A percentile compares a stretch with the other conserved stretches of the same genome.
phyloP scores from a whole-genome alignment of 2,329 filamentous ascomycete species.

The Penicillium sp. region DNA sequence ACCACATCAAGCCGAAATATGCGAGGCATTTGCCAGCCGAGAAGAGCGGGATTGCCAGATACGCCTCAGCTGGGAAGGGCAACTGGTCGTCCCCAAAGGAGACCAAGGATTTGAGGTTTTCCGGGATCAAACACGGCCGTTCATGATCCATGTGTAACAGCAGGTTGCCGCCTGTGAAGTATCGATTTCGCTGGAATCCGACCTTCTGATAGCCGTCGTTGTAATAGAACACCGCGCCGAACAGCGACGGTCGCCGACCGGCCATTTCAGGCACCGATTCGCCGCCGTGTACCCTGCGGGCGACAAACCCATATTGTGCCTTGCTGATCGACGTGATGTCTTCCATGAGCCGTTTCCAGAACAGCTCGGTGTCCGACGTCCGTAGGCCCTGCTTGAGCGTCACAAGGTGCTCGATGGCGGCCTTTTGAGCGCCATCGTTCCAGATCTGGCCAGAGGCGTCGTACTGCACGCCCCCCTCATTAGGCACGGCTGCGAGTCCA shows the following conservation, averaged over 20 bases:
- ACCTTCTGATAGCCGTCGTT: slow-evolving; percentile 57
- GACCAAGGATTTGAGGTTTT: slow-evolving; percentile 58
- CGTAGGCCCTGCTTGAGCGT: slow-evolving; percentile 57
- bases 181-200: slow-evolving; percentile 59
- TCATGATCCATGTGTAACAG: slow-evolving; percentile 69
- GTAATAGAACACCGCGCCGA: slow-evolving; percentile 65
- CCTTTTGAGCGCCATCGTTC: slow-evolving; percentile 54
- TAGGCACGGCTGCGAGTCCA: slow-evolving; percentile 20
- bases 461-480: slow-evolving; percentile 25
- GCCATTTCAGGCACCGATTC: slow-evolving; percentile 61
- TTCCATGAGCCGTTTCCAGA: slow-evolving; percentile 64
- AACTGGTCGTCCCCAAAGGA: slow-evolving; percentile 59
- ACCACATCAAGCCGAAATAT: slow-evolving; percentile 72
- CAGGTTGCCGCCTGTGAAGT: slow-evolving; percentile 63
- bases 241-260: slow-evolving; percentile 60
- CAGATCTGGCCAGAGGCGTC: slow-evolving; percentile 28
- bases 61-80: slow-evolving; percentile 62
- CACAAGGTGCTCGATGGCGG: slow-evolving; percentile 60
- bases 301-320: slow-evolving; percentile 67
- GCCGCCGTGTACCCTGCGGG: slow-evolving; percentile 60
- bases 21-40: slow-evolving; percentile 64
- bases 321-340: slow-evolving; percentile 61
- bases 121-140: slow-evolving; percentile 66
- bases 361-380: slow-evolving; percentile 55
- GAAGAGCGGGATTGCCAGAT: slow-evolving; percentile 65